These are phyloP conservation scores for Arthrinium puccinioides DNA, from an alignment of 2,329 filamentous ascomycete species.

Conservation along the genomic window DNA sequence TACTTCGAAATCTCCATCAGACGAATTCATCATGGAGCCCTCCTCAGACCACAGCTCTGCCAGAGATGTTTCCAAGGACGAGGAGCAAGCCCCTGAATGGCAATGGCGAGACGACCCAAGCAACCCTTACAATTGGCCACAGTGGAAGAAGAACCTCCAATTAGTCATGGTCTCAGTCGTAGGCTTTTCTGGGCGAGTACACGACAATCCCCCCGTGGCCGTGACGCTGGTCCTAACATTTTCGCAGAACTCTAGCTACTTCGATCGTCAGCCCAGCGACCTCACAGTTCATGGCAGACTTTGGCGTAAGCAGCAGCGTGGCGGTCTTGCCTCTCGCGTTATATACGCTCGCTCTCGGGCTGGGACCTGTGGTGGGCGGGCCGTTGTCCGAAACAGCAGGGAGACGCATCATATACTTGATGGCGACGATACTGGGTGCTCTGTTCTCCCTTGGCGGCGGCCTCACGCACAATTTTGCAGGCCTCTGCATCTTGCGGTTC, in stretches of 20 bases:
- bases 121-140: conserved; percentile 47
- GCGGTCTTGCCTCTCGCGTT: conserved; percentile 53
- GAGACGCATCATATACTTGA: conserved; percentile 43
- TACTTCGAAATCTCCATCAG: too few relatives aligned
- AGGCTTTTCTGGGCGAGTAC: conserved; percentile 32
- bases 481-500: conserved; percentile 47
- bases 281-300: conserved; percentile 39
- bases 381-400: conserved; percentile 53
- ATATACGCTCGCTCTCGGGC: conserved; percentile 52
- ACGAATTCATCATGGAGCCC: too few relatives aligned
- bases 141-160: conserved; percentile 30
- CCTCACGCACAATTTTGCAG: conserved; percentile 40
- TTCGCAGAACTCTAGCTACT: conserved; percentile 40
- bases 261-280: conserved; percentile 46
- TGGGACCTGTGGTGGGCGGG: conserved; percentile 52
- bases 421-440: conserved; percentile 36
- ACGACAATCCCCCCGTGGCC: conserved; percentile 1
- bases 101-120: conserved; percentile 30
- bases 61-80: background rate
- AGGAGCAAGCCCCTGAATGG: conserved; percentile 4
- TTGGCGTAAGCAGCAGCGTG: conserved; percentile 44
- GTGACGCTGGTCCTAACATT: background rate
- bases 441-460: conserved; percentile 51
- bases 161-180: conserved; percentile 29
- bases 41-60: too few relatives aligned